Conservation (phyloP, 306 rosid species). For the Fagus sylvatica region DNA sequence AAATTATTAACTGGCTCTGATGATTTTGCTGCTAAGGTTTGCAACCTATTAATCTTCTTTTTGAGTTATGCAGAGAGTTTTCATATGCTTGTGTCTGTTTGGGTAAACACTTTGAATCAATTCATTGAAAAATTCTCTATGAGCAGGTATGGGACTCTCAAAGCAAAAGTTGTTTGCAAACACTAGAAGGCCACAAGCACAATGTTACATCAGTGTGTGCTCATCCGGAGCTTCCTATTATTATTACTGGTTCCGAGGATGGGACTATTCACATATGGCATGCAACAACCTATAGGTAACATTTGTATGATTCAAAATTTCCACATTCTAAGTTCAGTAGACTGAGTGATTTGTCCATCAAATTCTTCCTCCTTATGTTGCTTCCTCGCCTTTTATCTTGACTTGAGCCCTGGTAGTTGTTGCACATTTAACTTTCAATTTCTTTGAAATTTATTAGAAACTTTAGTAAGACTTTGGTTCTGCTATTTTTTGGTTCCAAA, state of each 20-base stretch:
- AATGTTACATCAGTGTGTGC: conserved; percentile 36
- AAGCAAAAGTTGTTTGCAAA: conserved; percentile 33
- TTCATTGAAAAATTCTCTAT: neutral
- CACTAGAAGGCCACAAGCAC: conserved; percentile 38
- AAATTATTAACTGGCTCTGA: conserved; percentile 69
- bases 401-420: neutral
- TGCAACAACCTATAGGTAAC: conserved; percentile 31
- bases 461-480: neutral
- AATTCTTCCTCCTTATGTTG: no score
- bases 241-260: conserved; percentile 46
- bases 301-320: neutral
- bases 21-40: conserved; percentile 46
- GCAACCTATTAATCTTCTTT: neutral
- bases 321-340: neutral
- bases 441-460: neutral
- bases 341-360: no score
- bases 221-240: conserved; percentile 42
- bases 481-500: neutral
- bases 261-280: conserved; percentile 33
- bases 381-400: no score
- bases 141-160: conserved; percentile 42
- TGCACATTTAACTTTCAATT: no score
- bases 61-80: neutral
- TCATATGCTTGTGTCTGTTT: neutral
- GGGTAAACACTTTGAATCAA: neutral